A percentile compares a stretch with the other conserved stretches of the same genome.
Conservation (phyloP, 2,329 filamentous ascomycete species). For the Mycosphaerella arachidis region DNA sequence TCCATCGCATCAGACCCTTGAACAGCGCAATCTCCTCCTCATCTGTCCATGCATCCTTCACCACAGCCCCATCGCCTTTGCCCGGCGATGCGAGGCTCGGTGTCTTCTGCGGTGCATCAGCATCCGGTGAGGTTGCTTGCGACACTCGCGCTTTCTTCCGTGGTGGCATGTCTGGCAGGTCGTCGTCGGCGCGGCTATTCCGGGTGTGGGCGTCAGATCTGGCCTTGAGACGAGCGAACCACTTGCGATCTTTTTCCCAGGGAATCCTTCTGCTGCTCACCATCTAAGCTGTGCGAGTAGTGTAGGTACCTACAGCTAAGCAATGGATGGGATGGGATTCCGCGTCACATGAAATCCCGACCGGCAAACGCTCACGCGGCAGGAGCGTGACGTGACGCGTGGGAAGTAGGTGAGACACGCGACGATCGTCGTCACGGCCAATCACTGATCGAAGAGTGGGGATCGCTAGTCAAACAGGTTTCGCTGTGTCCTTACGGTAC, state of each 20-base stretch:
- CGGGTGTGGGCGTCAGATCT: background rate
- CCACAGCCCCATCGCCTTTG: constrained; percentile 46
- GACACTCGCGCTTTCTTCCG: constrained; percentile 60
- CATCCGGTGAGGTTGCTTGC: constrained; percentile 54
- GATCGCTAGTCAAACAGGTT: background rate
- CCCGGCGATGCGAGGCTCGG: constrained; percentile 32
- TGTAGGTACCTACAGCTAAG: too few relatives aligned
- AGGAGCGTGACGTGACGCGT: background rate
- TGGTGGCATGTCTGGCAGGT: constrained; percentile 55
- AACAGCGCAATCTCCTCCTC: constrained; percentile 91
- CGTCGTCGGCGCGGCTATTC: constrained; percentile 2
- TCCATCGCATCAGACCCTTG: constrained; percentile 90
- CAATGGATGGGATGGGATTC: background rate
- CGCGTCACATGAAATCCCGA: background rate
- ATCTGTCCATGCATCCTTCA: constrained; percentile 82
- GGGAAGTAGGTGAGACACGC: background rate
- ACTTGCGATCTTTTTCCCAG: background rate
- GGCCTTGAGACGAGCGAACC: background rate
- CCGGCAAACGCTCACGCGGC: background rate
- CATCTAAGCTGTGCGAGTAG: background rate
- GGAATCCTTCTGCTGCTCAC: background rate
- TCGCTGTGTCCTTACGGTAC: background rate
- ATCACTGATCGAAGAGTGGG: background rate
- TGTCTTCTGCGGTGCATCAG: constrained; percentile 38
- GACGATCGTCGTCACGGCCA: background rate